phyloP scores from a whole-genome alignment of 371 early-diverging fungal species.

The Dinochytrium kinnereticum region DNA sequence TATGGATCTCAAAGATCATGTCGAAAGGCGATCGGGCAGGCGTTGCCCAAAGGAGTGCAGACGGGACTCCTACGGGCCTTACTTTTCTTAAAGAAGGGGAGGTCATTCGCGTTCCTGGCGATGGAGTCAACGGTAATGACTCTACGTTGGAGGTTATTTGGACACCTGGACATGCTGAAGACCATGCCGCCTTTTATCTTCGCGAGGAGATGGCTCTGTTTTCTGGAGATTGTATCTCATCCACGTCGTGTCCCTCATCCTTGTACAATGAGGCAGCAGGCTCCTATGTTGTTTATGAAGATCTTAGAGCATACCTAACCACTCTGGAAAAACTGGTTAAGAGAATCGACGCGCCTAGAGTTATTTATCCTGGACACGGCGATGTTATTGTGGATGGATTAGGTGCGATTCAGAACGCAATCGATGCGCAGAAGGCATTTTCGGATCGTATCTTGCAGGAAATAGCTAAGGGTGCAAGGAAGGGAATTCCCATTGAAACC shows the following conservation, averaged over 20 bases:
- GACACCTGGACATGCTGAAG: conserved; percentile 20
- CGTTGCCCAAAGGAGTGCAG: not conserved
- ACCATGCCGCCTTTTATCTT: conserved; percentile 14
- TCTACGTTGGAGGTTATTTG: not conserved
- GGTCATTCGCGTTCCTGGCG: not conserved
- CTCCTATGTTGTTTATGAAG: conserved; percentile 8
- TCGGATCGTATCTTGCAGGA: too few species aligned
- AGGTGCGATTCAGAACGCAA: conserved; percentile 3
- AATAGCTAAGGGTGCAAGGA: not conserved
- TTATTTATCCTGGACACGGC: conserved; percentile 29
- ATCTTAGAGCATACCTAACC: conserved; percentile 7
- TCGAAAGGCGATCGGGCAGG: not conserved
- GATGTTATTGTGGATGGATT: conserved; percentile 22
- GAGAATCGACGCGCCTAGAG: not conserved
- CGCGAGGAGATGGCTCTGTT: conserved; percentile 12
- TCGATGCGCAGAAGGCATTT: not conserved
- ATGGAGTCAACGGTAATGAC: not conserved
- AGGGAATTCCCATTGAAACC: not conserved
- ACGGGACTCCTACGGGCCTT: not conserved
- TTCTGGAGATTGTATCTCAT: conserved; percentile 20
- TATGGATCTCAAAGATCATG: not conserved
- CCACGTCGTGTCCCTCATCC: not conserved
- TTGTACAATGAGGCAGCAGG: not conserved
- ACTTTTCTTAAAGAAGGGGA: conserved; percentile 11
- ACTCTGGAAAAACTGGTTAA: not conserved